Evolutionary conservation across 2,329 filamentous ascomycete species (phyloP).

Genomic region (Sporothrix mexicana): DNA sequence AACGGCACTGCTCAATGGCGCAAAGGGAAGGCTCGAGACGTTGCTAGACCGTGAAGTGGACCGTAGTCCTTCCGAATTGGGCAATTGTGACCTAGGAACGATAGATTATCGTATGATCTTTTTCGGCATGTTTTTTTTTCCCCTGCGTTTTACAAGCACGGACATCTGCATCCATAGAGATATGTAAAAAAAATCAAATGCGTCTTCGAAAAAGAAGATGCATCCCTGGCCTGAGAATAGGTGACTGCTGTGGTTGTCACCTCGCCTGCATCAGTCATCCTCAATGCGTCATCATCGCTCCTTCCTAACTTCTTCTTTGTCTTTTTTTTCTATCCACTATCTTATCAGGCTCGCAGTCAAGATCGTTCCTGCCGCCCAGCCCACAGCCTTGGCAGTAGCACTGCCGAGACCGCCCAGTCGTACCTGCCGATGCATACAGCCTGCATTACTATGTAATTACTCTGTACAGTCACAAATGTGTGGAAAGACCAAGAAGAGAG

Average conservation of each 20-base stretch:
- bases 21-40: background rate
- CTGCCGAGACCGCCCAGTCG: constrained; percentile 17
- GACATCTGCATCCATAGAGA: background rate
- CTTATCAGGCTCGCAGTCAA: background rate
- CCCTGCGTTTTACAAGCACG: background rate
- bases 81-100: background rate
- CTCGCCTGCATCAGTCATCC: background rate
- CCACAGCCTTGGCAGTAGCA: background rate
- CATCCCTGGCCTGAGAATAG: background rate
- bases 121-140: background rate
- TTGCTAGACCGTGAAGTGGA: constrained; percentile 4
- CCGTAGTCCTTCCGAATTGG: background rate
- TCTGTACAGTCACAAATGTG: background rate
- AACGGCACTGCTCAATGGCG: background rate
- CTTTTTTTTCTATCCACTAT: background rate
- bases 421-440: constrained; percentile 6
- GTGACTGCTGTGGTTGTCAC: background rate
- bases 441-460: no score
- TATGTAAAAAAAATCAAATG: background rate
- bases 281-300: background rate
- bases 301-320: background rate
- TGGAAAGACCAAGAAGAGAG: background rate
- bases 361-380: background rate
- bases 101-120: constrained; percentile 19
- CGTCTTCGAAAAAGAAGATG: background rate